phyloP scores from a whole-genome alignment of 768 basidiomycete genomes.

The Myochromella boudieri region DNA sequence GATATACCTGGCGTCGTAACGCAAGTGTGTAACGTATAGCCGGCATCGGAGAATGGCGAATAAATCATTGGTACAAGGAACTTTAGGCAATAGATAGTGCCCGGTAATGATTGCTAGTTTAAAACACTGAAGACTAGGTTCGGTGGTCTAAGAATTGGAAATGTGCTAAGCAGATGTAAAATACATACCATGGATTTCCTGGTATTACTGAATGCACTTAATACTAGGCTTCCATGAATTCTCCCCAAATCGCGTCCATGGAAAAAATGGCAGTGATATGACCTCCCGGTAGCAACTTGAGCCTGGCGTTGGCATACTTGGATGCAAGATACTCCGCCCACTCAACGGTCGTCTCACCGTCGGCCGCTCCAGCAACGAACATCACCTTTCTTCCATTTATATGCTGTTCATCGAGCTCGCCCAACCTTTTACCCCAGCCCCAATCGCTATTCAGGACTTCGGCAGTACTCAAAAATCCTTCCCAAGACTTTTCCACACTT shows the following conservation, averaged over 20 bases:
- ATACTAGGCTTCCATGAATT: too few relatives aligned
- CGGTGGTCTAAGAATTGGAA: too few relatives aligned
- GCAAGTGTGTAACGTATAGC: too few relatives aligned
- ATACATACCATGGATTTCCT: too few relatives aligned
- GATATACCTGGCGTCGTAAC: too few relatives aligned
- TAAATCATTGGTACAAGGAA: too few relatives aligned
- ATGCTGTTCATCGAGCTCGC: conserved; percentile 42
- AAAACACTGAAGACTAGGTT: too few relatives aligned
- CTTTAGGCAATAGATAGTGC: too few relatives aligned
- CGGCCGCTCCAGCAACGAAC: conserved; percentile 33
- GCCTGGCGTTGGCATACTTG: conserved; percentile 37
- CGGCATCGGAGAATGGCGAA: too few relatives aligned
- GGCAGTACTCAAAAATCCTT: conserved; percentile 37
- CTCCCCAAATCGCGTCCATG: conserved; percentile 36
- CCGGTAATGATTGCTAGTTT: too few relatives aligned
- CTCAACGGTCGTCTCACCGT: conserved; percentile 29
- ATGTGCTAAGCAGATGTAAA: too few relatives aligned
- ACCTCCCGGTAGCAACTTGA: conserved; percentile 37
- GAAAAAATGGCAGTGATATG: conserved; percentile 38
- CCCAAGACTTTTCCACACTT: conserved; percentile 44
- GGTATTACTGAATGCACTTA: too few relatives aligned
- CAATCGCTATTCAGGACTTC: conserved; percentile 41
- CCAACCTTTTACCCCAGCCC: conserved; percentile 34
- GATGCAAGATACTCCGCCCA: conserved; percentile 38
- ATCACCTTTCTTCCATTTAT: conserved; percentile 34